Conservation (phyloP, 331 rosid genomes). For the Stylosanthes scabra region DNA sequence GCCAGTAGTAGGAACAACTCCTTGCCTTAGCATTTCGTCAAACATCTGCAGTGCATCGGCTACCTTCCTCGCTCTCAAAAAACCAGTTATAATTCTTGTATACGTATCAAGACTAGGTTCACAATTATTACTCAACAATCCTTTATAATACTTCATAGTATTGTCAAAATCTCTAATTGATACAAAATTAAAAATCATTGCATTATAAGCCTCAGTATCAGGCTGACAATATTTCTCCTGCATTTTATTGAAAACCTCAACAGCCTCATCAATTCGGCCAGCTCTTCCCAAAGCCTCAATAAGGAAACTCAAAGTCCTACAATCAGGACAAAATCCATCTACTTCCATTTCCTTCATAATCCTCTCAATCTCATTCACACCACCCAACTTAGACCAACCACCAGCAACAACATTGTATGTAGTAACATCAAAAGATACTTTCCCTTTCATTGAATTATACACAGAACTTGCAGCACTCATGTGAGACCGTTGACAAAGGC, state of each 20-base stretch:
- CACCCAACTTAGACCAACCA: constrained; percentile 81
- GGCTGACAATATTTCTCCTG: constrained; percentile 53
- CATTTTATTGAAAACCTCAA: constrained; percentile 62
- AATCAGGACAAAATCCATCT: constrained; percentile 65
- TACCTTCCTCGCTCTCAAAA: constrained; percentile 67
- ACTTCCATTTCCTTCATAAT: constrained; percentile 61
- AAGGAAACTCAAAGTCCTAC: constrained; percentile 52
- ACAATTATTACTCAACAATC: constrained; percentile 60
- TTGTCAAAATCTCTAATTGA: constrained; percentile 56
- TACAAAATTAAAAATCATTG: constrained; percentile 72
- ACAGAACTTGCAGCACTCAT: constrained; percentile 67
- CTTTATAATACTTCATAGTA: constrained; percentile 61
- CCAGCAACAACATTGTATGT: constrained; percentile 63
- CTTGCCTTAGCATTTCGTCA: constrained; percentile 74
- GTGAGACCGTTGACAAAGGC: constrained; percentile 71
- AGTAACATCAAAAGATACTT: constrained; percentile 46
- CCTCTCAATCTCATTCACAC: constrained; percentile 63
- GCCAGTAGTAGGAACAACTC: constrained; percentile 69
- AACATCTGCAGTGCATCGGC: constrained; percentile 82
- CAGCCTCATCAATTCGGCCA: constrained; percentile 61
- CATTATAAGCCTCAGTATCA: constrained; percentile 57
- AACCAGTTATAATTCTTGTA: constrained; percentile 58
- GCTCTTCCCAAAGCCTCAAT: constrained; percentile 85
- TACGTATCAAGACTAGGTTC: constrained; percentile 66
- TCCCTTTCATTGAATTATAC: constrained; percentile 63